Percentiles rank a stretch among this genome's conserved stretches.
These are phyloP conservation scores for Acanthamoeba lugdunensis DNA, from an alignment of 208 protist genomes.

Conservation along the genomic window DNA sequence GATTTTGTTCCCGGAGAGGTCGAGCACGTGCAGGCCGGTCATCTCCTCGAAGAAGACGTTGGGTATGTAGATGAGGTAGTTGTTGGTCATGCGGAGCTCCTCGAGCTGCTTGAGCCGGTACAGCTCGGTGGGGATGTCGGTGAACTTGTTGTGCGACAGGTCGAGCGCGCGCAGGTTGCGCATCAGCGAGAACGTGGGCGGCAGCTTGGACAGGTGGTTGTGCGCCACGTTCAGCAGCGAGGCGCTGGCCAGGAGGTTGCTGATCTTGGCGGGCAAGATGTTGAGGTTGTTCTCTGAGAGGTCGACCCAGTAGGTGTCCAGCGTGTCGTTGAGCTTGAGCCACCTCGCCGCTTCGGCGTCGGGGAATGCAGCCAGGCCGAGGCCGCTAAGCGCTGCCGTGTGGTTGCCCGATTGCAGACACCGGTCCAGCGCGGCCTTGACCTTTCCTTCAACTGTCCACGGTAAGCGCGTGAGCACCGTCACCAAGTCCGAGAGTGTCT, in stretches of 20 bases:
- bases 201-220: constrained; percentile 28
- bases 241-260: background rate
- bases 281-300: background rate
- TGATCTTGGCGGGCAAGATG: background rate
- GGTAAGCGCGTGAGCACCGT: background rate
- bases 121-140: constrained; percentile 27
- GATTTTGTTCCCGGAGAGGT: background rate
- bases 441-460: background rate
- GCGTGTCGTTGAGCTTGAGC: constrained; percentile 8
- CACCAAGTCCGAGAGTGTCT: background rate
- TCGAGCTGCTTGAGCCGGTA: constrained; percentile 38
- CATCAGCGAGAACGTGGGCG: constrained; percentile 8
- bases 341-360: background rate
- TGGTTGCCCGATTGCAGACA: constrained; percentile 17
- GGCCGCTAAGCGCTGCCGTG: background rate
- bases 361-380: background rate
- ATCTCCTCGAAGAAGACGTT: constrained; percentile 57
- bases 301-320: constrained; percentile 7
- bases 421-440: background rate
- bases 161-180: constrained; percentile 44
- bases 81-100: constrained; percentile 55
- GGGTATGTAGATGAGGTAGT: constrained; percentile 53
- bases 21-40: background rate
- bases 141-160: constrained; percentile 32
- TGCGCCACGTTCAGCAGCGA: background rate